Evolutionary conservation across 2,329 filamentous ascomycete species (phyloP), one percentile per base, ranked within the genome.

Genomic region (Thielaviopsis ethacetica): DNA sequence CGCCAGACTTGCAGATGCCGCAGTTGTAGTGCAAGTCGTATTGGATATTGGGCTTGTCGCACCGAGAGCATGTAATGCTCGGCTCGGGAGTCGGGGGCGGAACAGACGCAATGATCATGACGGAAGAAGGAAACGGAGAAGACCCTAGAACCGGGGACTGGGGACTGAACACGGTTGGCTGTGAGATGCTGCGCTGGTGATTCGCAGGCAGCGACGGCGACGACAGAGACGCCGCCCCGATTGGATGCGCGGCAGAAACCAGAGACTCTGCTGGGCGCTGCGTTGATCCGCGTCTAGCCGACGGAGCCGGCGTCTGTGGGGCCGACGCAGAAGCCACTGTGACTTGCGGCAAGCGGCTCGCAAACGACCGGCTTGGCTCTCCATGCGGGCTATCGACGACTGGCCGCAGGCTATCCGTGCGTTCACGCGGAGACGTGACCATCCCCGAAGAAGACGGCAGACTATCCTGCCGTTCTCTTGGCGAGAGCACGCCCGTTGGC

Each of bases 21-120:
- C 91, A 97, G 67, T 86, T 86, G 71, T 91, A 95, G 69, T 96
- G 88, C 1, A 95, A 72, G 9, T 88, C 82, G 65, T 95, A 89
- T 67, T 95, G 85, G 44, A 96, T 91, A 62, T 90, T 80, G 5
- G 75, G 66, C 63, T 79, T 85, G 21, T 75, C 72, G 68, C 91
- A 97, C 10, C 80, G 75, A 44, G 82, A 79, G 68, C 91, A 96
- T 9, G 75, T 76, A 56, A 95, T 80, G 1, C 81, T 82, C 0
- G 90, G 88, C 66, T 94, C 88, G 12, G 50, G 49, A 9, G 54
- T 50, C 17, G 50, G 17, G 21, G 38, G 38, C 38, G 38, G 38
- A 15, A 44, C 38, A 4, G 38, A 44, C 15, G 38, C 38, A 44
- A 44, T 44, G 17, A 44, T 44, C 38, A 44, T 44, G 38, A 44